Conservation (phyloP, 23 red algal genomes). For the Gracilaria domingensis region DNA sequence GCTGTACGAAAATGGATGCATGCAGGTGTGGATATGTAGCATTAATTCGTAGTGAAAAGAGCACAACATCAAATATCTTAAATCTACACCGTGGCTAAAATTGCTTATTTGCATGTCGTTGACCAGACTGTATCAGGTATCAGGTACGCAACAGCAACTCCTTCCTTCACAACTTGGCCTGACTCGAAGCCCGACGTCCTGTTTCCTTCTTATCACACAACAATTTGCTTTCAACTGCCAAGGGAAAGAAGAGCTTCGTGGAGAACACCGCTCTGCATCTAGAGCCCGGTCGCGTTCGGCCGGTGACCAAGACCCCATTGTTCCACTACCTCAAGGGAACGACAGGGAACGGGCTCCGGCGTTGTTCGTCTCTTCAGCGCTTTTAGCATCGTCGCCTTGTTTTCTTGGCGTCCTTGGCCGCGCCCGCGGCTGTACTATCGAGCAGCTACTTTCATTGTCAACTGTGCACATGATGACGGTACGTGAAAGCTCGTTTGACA, state of each 20-base stretch:
- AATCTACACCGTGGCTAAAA: too few species aligned
- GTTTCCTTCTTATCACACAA: neutral
- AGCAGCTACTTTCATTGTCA: neutral
- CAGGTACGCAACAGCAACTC: too few species aligned
- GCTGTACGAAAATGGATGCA: too few species aligned
- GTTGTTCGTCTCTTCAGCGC: neutral
- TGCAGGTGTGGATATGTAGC: too few species aligned
- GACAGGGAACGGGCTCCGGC: neutral
- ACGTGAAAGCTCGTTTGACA: conserved; percentile 21
- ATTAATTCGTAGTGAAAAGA: too few species aligned
- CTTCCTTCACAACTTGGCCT: too few species aligned
- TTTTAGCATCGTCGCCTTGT: neutral
- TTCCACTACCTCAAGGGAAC: neutral
- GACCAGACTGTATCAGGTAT: too few species aligned
- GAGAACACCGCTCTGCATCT: neutral
- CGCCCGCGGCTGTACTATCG: neutral
- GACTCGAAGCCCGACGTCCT: too few species aligned
- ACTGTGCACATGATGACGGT: conserved; percentile 4
- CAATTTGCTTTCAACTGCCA: neutral
- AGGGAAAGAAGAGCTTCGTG: neutral
- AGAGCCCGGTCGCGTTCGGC: neutral
- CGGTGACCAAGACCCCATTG: neutral
- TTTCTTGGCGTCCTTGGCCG: neutral
- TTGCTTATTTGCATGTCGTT: too few species aligned
- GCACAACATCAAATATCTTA: too few species aligned